These are phyloP conservation scores for Monosporascus sp. DNA, from an alignment of 2,329 filamentous ascomycete genomes.

Conservation along the genomic window DNA sequence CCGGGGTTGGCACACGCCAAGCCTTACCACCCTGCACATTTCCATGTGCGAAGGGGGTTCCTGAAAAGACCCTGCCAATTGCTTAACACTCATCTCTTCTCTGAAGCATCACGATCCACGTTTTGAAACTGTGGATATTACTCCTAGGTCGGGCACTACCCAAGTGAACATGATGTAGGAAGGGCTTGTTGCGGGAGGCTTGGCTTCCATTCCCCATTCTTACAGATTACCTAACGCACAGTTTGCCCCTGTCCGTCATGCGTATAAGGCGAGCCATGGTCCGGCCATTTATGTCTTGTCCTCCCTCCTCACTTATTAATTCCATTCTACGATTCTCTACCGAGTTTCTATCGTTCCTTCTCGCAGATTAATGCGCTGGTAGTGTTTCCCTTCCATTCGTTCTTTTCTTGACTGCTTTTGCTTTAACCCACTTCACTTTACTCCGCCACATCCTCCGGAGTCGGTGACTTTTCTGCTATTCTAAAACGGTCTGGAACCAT, in stretches of 20 bases:
- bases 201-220: slow-evolving; percentile 15
- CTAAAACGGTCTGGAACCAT: slow-evolving; percentile 47
- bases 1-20: slow-evolving; percentile 1
- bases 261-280: slow-evolving; percentile 39
- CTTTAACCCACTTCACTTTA: slow-evolving; percentile 27
- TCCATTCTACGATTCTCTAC: slow-evolving; percentile 17
- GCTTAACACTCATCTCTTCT: slow-evolving; percentile 23
- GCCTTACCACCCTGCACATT: slow-evolving; percentile 17
- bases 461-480: slow-evolving; percentile 32
- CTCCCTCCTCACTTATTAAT: slow-evolving; percentile 26
- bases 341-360: slow-evolving; percentile 25
- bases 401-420: slow-evolving; percentile 34
- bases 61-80: slow-evolving; percentile 21
- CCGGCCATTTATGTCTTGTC: slow-evolving; percentile 27
- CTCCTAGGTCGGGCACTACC: slow-evolving; percentile 23
- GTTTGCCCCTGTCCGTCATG: slow-evolving; percentile 11
- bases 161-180: slow-evolving; percentile 20
- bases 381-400: slow-evolving; percentile 45
- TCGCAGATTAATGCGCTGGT: slow-evolving; percentile 40
- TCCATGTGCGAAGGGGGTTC: background rate
- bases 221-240: slow-evolving; percentile 19
- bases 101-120: slow-evolving; percentile 27
- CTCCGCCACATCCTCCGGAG: slow-evolving; percentile 25
- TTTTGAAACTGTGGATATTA: slow-evolving; percentile 37
- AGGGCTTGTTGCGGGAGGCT: slow-evolving; percentile 20